phyloP scores from a whole-genome alignment of 2,329 filamentous ascomycete species.

The Hymenoscyphus linearis region DNA sequence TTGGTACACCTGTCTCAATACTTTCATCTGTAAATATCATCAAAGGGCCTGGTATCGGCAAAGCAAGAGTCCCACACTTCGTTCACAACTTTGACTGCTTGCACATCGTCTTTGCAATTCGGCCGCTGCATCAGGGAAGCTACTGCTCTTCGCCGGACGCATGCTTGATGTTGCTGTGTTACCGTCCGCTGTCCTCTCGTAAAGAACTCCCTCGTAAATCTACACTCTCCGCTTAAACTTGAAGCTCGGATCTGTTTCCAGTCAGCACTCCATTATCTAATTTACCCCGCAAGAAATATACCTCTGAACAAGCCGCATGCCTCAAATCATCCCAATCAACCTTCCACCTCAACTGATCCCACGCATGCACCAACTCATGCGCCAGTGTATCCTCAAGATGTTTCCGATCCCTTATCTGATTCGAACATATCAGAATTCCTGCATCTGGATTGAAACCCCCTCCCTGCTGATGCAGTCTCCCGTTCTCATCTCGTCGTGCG shows the following conservation, averaged over 20 bases:
- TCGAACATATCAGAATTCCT: conserved; percentile 89
- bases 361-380: conserved; percentile 98
- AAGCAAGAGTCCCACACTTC: conserved; percentile 99
- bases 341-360: conserved; percentile 88
- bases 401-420: conserved; percentile 72
- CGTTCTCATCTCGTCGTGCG: conserved; percentile 41
- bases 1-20: conserved; percentile 20
- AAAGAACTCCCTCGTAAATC: conserved; percentile 83
- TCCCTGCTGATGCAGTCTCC: conserved; percentile 52
- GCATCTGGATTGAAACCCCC: conserved; percentile 84
- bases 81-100: conserved; percentile 85
- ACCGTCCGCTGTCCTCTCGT: conserved; percentile 80
- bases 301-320: conserved; percentile 93
- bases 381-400: conserved; percentile 91
- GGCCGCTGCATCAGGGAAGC: conserved; percentile 74
- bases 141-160: conserved; percentile 76
- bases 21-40: conserved; percentile 81
- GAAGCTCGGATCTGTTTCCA: conserved; percentile 74
- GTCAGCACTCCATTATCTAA: conserved; percentile 16
- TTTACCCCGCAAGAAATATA: conserved; percentile 34
- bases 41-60: conserved; percentile 87
- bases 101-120: conserved; percentile 75
- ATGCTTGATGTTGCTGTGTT: conserved; percentile 90
- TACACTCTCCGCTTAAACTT: conserved; percentile 88
- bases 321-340: conserved; percentile 76